Conservation (phyloP, 495 filamentous ascomycete species). For the Tuber melanosporum region DNA sequence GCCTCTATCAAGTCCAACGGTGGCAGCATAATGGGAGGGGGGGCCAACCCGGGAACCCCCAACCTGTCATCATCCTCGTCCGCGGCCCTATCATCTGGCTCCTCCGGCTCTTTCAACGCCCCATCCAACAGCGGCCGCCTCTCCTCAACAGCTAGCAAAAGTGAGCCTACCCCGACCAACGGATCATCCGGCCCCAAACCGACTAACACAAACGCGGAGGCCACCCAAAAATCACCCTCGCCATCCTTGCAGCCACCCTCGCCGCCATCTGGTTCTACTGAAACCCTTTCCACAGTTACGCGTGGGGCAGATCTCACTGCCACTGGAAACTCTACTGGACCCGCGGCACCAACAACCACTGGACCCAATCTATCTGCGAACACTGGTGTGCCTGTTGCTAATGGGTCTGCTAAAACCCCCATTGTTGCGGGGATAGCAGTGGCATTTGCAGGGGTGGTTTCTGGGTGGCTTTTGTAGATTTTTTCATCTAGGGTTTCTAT, state of each 20-base stretch:
- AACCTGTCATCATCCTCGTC: constrained; percentile 46
- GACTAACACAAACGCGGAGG: constrained; percentile 34
- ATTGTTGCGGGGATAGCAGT: constrained; percentile 23
- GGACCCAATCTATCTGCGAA: constrained; percentile 6
- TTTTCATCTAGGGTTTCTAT: constrained; percentile 13
- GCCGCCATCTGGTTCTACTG: constrained; percentile 28
- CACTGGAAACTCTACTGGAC: constrained; percentile 21
- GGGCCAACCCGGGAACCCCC: constrained; percentile 28
- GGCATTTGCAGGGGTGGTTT: constrained; percentile 34
- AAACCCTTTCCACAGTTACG: constrained; percentile 21
- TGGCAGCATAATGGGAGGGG: constrained; percentile 55
- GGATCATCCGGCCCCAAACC: constrained; percentile 33
- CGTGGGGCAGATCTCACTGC: constrained; percentile 15
- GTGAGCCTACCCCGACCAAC: constrained; percentile 34
- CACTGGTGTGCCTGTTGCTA: constrained; percentile 1
- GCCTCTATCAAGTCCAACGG: constrained; percentile 69
- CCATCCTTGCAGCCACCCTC: constrained; percentile 26
- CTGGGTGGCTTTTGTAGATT: constrained; percentile 40
- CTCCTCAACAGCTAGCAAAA: constrained; percentile 29
- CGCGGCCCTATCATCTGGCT: constrained; percentile 46
- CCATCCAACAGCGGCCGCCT: constrained; percentile 43
- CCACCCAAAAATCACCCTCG: constrained; percentile 40
- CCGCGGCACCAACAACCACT: background rate
- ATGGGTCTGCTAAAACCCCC: background rate
- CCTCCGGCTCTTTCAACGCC: constrained; percentile 50